Evolutionary conservation across 805 yeast genomes (phyloP), one percentile per base, ranked within the genome.

Genomic region (Limtongia smithiae): DNA sequence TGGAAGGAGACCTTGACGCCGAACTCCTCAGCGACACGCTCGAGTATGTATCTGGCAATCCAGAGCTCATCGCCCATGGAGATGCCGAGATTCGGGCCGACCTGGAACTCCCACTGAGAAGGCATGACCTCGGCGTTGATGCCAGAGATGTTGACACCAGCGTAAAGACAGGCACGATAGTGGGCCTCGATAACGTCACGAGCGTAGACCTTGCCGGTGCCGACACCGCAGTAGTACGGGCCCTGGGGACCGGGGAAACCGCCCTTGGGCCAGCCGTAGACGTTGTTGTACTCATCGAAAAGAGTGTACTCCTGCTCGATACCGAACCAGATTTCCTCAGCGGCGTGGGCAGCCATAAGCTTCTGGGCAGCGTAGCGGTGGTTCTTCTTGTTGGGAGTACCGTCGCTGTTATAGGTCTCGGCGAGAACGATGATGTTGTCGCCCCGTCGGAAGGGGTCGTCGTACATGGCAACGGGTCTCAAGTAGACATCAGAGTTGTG

Each of bases 171-270:
- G 56, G 98, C 98, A 71, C 93, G 83, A 85, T 93, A 93, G 78
- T 91, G 98, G 52, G 98, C 97, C 79, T 91, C 98, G 64, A 93
- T 89, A 50, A 91, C 89, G 70, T 93, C 98, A 77, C 98, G 82
- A 67, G 97, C 96, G 71, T 83, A 87, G 58, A 91, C 98, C 77
- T 88, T 90, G 68, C 97, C 96, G 65, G 96, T 80, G 75, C 98
- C 98, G 60, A 93, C 98, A 82, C 97, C 98, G 79, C 98, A 93
- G 83, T 93, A 93, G 85, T 93, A 93, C 56, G 98, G 98, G 61
- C 98, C 98, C 77, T 93, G 98, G 60, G 98, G 97, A 62, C 96
- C 97, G 69, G 98, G 98, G 94, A 80, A 93, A 58, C 97, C 98
- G 64, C 97, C 97, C 78, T 86, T 83, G 72, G 98, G 98, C 98